Evolutionary conservation across 2,329 filamentous ascomycete species (phyloP).

Genomic region (Intubia oerlemansii): DNA sequence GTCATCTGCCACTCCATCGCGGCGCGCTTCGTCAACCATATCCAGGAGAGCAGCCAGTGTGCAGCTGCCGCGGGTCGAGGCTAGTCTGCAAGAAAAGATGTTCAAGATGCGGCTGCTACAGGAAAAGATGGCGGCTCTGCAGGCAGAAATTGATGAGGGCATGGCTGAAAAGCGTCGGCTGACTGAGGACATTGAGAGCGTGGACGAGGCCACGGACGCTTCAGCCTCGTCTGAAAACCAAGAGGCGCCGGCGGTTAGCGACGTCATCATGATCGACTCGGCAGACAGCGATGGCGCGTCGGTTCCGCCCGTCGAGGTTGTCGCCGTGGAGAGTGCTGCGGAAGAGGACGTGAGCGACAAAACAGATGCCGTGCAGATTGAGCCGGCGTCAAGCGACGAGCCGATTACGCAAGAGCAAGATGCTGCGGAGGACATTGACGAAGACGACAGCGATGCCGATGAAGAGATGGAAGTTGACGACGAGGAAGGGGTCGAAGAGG

Average conservation of each 20-base stretch:
- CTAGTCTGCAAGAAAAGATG: constrained; percentile 21
- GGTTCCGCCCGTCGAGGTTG: too few relatives aligned
- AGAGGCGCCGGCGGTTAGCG: not conserved
- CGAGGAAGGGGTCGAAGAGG: not conserved
- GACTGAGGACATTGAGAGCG: constrained; percentile 13
- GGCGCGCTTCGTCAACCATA: too few relatives aligned
- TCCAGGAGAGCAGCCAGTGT: constrained; percentile 15
- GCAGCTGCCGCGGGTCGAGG: constrained; percentile 18
- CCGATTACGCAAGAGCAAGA: too few relatives aligned
- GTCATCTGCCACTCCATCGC: too few relatives aligned
- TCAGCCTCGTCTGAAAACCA: constrained; percentile 1
- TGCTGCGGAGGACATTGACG: too few relatives aligned
- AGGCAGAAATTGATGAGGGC: constrained; percentile 21
- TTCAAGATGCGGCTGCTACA: constrained; percentile 24
- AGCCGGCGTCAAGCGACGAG: too few relatives aligned
- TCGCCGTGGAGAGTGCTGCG: too few relatives aligned
- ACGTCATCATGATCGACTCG: not conserved
- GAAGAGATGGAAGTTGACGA: not conserved
- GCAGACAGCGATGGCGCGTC: not conserved
- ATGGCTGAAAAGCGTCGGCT: constrained; percentile 15
- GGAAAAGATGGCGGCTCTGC: constrained; percentile 23
- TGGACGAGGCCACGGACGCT: constrained; percentile 17
- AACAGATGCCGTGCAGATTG: too few relatives aligned
- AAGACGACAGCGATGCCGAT: too few relatives aligned
- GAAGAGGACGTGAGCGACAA: too few relatives aligned